Evolutionary conservation across 2,329 filamentous ascomycete species (phyloP).

Genomic region (Phyllosticta citribraziliensis): DNA sequence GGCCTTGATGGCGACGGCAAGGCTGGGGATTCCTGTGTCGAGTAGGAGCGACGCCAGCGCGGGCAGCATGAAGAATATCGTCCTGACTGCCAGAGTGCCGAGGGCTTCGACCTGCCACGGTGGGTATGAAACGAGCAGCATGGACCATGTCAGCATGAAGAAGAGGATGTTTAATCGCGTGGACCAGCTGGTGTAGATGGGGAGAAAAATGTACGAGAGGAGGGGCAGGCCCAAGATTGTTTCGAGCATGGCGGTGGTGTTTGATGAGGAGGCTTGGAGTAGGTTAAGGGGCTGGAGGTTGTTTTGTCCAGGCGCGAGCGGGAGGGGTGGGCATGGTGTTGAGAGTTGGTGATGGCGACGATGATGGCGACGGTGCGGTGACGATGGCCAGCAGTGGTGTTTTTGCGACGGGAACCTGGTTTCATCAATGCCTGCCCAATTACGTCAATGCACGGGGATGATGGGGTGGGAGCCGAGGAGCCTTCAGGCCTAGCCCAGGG

Average conservation of each 20-base stretch:
- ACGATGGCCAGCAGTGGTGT: background rate
- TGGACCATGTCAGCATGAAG: slow-evolving; percentile 86
- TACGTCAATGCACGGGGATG: background rate
- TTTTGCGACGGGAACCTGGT: background rate
- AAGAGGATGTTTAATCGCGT: slow-evolving; percentile 79
- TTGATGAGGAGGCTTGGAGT: background rate
- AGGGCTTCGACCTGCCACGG: slow-evolving; percentile 66
- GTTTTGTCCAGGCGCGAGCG: background rate
- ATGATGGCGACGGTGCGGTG: background rate
- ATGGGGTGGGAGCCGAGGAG: background rate
- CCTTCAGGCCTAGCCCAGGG: no score
- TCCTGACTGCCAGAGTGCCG: slow-evolving; percentile 56
- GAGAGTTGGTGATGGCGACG: background rate
- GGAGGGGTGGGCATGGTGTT: background rate
- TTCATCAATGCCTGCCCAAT: background rate
- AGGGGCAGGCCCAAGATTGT: slow-evolving; percentile 28
- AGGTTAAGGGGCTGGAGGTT: background rate
- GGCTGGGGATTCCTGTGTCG: slow-evolving; percentile 59
- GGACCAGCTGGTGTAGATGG: slow-evolving; percentile 52
- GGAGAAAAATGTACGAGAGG: slow-evolving; percentile 59
- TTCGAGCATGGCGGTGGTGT: slow-evolving; percentile 5
- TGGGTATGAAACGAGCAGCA: slow-evolving; percentile 66
- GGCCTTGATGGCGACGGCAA: slow-evolving; percentile 60
- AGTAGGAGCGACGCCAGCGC: slow-evolving; percentile 64
- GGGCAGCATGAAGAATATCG: slow-evolving; percentile 63